Percentiles rank a stretch among this genome's conserved stretches.
Evolutionary conservation across 2,329 filamentous ascomycete genomes (phyloP).

Genomic region (Hypoxylon sp.): DNA sequence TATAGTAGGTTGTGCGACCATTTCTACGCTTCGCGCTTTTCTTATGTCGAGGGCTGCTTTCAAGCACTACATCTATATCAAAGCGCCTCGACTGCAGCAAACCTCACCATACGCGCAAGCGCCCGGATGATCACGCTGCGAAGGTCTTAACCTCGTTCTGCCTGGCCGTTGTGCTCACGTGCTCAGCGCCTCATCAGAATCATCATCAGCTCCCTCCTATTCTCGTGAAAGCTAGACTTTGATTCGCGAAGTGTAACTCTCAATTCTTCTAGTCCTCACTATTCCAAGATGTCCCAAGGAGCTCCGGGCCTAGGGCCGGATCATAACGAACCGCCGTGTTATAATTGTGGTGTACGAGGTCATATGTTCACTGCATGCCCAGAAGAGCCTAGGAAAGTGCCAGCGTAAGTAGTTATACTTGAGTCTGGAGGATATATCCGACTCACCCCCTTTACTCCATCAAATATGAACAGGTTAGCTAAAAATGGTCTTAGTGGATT

Average conservation of each 20-base stretch:
- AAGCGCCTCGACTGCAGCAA: slow-evolving; percentile 9
- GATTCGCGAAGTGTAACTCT: slow-evolving; percentile 8
- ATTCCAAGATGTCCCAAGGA: slow-evolving; percentile 46
- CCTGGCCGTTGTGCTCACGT: slow-evolving; percentile 22
- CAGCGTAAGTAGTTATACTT: slow-evolving; percentile 50
- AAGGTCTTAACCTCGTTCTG: slow-evolving; percentile 13
- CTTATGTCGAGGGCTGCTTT: slow-evolving; percentile 16
- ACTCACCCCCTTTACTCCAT: not conserved
- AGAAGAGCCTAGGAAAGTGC: slow-evolving; percentile 52
- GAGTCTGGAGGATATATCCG: slow-evolving; percentile 1
- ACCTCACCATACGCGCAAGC: not conserved
- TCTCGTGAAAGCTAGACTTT: slow-evolving; percentile 6
- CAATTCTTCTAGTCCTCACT: not conserved
- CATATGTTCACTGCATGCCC: slow-evolving; percentile 54
- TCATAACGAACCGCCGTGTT: slow-evolving; percentile 51
- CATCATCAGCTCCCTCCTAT: slow-evolving; percentile 4
- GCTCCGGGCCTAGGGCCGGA: slow-evolving; percentile 48
- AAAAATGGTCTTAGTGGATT: slow-evolving; percentile 47
- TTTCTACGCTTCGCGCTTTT: slow-evolving; percentile 21
- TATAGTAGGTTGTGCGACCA: slow-evolving; percentile 28
- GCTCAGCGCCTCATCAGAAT: slow-evolving; percentile 13
- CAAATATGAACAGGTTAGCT: slow-evolving; percentile 26
- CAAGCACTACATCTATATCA: slow-evolving; percentile 19
- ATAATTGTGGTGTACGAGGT: slow-evolving; percentile 53
- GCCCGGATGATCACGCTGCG: slow-evolving; percentile 18